Conservation (phyloP, 78 protist species). For the Dictyostelium firmibasis region DNA sequence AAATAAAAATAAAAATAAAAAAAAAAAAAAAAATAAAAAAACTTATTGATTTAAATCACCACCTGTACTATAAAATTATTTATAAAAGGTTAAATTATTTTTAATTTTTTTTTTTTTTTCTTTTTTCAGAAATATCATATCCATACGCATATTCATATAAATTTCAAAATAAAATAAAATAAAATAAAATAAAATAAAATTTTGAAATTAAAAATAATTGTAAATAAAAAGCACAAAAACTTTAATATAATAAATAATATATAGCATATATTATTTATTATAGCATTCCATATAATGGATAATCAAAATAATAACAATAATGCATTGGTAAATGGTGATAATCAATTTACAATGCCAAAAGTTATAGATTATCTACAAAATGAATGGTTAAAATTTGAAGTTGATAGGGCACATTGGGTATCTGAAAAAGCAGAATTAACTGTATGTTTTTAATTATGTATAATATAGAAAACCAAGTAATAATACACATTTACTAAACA, state of each 20-base stretch:
- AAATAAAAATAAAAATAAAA: no score
- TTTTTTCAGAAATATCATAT: no score
- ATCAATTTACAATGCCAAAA: constrained; percentile 45
- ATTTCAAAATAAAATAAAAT: no score
- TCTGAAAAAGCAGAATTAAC: constrained; percentile 41
- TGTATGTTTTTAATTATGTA: background rate
- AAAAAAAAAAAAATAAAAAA: no score
- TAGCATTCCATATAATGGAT: background rate
- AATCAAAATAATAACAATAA: background rate
- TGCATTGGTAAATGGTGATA: background rate
- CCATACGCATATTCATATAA: background rate
- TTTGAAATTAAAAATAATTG: background rate
- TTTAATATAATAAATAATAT: no score
- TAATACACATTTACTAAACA: background rate
- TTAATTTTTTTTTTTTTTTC: background rate
- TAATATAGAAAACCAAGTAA: no score
- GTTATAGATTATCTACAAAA: constrained; percentile 49
- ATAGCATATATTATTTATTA: background rate
- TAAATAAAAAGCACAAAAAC: no score
- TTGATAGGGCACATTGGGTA: constrained; percentile 64
- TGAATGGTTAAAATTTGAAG: constrained; percentile 66
- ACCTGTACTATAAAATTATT: background rate
- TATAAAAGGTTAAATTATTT: background rate
- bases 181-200: no score
- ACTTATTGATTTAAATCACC: background rate